phyloP scores from a whole-genome alignment of 352 stramenopile species.

The Pythium monospermum region DNA sequence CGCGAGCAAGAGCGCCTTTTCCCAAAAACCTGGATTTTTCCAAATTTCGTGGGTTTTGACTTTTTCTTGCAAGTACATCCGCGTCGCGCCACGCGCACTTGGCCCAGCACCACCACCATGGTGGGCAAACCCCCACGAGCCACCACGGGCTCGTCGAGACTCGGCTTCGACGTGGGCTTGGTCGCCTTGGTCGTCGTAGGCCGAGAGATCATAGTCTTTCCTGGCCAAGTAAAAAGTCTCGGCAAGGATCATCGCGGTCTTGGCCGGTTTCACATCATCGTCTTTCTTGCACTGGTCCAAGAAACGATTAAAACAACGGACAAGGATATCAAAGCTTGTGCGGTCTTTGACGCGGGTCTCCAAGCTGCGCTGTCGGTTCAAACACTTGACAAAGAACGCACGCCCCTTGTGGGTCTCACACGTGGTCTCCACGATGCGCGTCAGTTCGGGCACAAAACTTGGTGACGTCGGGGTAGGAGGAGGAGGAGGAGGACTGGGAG shows the following conservation, averaged over 20 bases:
- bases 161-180: slow-evolving; percentile 21
- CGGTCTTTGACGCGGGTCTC: slow-evolving; percentile 68
- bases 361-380: slow-evolving; percentile 77
- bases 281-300: slow-evolving; percentile 68
- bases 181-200: slow-evolving; percentile 1
- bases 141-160: slow-evolving; percentile 20
- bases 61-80: slow-evolving; percentile 76
- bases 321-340: slow-evolving; percentile 51
- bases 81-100: slow-evolving; percentile 47
- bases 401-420: slow-evolving; percentile 34
- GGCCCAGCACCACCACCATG: slow-evolving; percentile 27
- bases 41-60: slow-evolving; percentile 84
- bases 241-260: slow-evolving; percentile 85
- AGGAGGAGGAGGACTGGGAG: too few relatives aligned
- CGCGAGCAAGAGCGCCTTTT: slow-evolving; percentile 77
- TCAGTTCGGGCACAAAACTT: slow-evolving; percentile 1
- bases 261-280: slow-evolving; percentile 79
- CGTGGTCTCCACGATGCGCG: slow-evolving; percentile 17
- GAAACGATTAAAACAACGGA: slow-evolving; percentile 68
- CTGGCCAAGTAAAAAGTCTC: slow-evolving; percentile 70
- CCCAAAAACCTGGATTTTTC: slow-evolving; percentile 84
- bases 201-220: neutral
- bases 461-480: neutral
- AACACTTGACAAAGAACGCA: slow-evolving; percentile 71
- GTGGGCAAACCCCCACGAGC: slow-evolving; percentile 22